Base-by-base conservation (phyloP, 257 asterid genomes). In the Penstemon eatonii region DNA sequence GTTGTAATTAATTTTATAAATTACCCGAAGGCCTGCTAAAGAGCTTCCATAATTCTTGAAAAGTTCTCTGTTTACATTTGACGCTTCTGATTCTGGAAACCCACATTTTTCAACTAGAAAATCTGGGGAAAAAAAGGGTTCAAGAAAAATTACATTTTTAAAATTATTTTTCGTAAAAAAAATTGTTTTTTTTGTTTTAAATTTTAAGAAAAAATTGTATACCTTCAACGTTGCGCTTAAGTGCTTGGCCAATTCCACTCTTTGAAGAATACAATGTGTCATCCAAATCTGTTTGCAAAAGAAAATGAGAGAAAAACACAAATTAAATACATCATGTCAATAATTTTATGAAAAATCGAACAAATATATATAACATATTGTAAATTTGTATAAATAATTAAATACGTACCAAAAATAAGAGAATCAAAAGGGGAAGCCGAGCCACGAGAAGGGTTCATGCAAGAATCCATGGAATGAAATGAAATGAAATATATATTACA, bases 1-100 rank as follows among this genome's bases (percentile, higher is more conserved):
- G 37, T 5, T 4, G 40, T 4, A 8, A 13, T 3, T 40, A 25
- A n/a, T 25, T 10, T n/a, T 36, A 42, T 25, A 44, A 79, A 70
- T 79, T 87, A 92, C 98, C 45, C 96, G 84, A 62, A 92, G 88
- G 59, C 96, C 98, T 69, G 96, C 96, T 65, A 92, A 85, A 49
- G 98, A 83, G 79, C 98, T 92, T 58, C 96, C 98, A 41, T 92
- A 86, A 67, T 86, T 85, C 68, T 68, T 83, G 78, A 92, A 92
- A 70, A 92, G 89, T 81, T 92, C 85, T 49, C 84, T 68, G 69
- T 95, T 90, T 57, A 92, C 76, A 46, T 74, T 69, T 0, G 88
- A 83, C 51, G 92, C 98, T 78, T 87, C 87, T 0, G 89, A 71
- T 44, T 73, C 86, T 4, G 87, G 62, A 50, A 87, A 75, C 50